Evolutionary conservation across 106 monocot species (phyloP), one percentile per base, ranked within the genome.

Genomic region (Acorus gramineus): DNA sequence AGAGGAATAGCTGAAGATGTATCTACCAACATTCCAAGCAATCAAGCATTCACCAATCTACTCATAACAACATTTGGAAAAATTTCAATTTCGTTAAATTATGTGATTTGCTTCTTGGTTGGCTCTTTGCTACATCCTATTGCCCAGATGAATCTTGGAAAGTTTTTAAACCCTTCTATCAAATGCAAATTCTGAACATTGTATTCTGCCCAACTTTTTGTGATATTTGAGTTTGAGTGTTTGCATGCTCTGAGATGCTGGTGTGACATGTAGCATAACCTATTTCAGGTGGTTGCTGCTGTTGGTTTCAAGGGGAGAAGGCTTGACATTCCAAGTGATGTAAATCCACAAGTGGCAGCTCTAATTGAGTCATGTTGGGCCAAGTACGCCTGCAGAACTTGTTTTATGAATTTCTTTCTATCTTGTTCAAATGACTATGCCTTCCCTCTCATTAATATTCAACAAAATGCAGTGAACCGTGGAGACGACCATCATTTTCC

Each of bases 301-400:
- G 96, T 98, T 59, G 96, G 90, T 14, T 91, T 98, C 57, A 91
- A 79, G 73, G 73, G 78, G 28, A 85, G 82, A 74, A 78, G 91
- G 71, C 79, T 98, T 58, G 85, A 88, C 42, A 81, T 91, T 71
- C 91, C 96, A 5, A 81, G 43, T 59, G 77, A 83, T 69, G 63
- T 91, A 65, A 98, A 91, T 66, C 85, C 87, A 47, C 80, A 69
- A 14, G 80, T 98, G 48, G 85, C 84, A 63, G 64, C 75, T 51
- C 69, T 98, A 44, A 91, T 98, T 51, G 91, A 85, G 63, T 78
- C 96, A 60, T 98, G 91, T 49, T 98, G 96, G 96, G 81, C 86
- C 43, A 81, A 79, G 96, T 98, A 79, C 60, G 73, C 63, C 9
- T 7, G 64, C 2, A 50, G 7, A 7, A 8, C 60, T 44, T 12